Conservation (phyloP, 306 rosid species). For the Boehmeria nivea region DNA sequence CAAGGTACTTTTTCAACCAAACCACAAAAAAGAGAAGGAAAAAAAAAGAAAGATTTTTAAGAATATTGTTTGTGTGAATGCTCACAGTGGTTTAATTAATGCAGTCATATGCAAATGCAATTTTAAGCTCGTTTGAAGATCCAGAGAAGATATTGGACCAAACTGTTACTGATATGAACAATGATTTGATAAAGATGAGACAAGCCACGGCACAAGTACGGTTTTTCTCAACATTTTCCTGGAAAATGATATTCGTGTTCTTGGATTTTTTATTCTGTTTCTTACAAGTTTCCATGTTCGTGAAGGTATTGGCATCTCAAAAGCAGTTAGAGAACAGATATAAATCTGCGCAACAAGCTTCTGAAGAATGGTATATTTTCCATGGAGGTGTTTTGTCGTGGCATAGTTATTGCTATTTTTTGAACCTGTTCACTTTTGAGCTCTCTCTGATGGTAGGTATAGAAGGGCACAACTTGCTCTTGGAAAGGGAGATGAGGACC, state of each 20-base stretch:
- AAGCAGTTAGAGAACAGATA: constrained; percentile 82
- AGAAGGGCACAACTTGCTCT: constrained; percentile 89
- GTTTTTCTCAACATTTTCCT: neutral
- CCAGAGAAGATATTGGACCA: constrained; percentile 95
- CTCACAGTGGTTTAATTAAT: too few species aligned
- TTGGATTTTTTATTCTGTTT: neutral
- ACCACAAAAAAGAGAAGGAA: neutral
- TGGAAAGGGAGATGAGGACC: constrained; percentile 87
- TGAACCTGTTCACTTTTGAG: constrained; percentile 9
- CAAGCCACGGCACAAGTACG: constrained; percentile 95
- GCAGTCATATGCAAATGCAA: constrained; percentile 87
- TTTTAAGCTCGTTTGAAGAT: constrained; percentile 80
- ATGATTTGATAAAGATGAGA: constrained; percentile 91
- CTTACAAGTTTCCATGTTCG: neutral
- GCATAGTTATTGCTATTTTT: neutral
- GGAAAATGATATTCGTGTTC: neutral
- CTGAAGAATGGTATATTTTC: constrained; percentile 73
- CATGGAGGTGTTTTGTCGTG: neutral
- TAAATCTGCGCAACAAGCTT: constrained; percentile 77
- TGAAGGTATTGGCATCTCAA: constrained; percentile 90
- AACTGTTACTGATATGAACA: constrained; percentile 90
- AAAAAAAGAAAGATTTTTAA: too few species aligned
- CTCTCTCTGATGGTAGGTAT: constrained; percentile 49
- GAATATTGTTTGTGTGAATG: neutral
- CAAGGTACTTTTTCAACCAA: constrained; percentile 45